phyloP scores from a whole-genome alignment of 2,329 filamentous ascomycete genomes.

The Hymenoscyphus fructigenus region DNA sequence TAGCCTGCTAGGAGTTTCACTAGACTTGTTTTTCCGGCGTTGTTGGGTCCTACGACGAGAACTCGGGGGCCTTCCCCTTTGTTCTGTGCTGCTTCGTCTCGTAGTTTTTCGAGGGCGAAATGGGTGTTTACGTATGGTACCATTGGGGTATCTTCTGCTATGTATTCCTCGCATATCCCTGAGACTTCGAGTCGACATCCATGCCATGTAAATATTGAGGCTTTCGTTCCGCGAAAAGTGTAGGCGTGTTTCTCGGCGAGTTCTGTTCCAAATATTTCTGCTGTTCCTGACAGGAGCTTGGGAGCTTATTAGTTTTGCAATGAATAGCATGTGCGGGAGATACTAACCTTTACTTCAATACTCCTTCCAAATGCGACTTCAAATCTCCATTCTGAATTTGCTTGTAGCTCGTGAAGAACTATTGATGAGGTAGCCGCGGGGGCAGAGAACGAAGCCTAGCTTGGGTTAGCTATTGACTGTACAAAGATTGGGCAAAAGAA shows the following conservation, averaged over 20 bases:
- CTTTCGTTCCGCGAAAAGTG: conserved; percentile 77
- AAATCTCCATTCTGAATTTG: conserved; percentile 77
- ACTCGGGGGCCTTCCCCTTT: conserved; percentile 71
- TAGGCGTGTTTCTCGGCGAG: conserved; percentile 79
- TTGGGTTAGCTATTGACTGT: conserved; percentile 18
- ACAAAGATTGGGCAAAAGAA: conserved; percentile 8
- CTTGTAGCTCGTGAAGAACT: conserved; percentile 53
- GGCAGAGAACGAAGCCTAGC: conserved; percentile 28
- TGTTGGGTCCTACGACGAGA: conserved; percentile 75
- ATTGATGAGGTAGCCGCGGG: conserved; percentile 39
- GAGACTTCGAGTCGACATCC: conserved; percentile 83
- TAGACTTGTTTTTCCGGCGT: conserved; percentile 80
- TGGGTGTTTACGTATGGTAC: conserved; percentile 82
- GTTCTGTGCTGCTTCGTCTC: conserved; percentile 56
- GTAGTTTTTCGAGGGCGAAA: conserved; percentile 74
- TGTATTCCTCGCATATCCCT: conserved; percentile 57
- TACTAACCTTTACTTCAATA: conserved; percentile 51
- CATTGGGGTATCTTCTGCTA: conserved; percentile 78
- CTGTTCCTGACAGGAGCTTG: conserved; percentile 74
- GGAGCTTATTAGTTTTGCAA: conserved; percentile 39
- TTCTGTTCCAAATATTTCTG: conserved; percentile 94
- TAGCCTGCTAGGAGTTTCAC: conserved; percentile 77
- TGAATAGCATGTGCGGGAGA: neutral
- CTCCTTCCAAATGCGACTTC: conserved; percentile 59
- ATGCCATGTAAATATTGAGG: conserved; percentile 88